A percentile compares a stretch with the other conserved stretches of the same genome.
These are phyloP conservation scores for Jatropha multifida DNA, from an alignment of 441 rosid genomes.

Conservation along the genomic window DNA sequence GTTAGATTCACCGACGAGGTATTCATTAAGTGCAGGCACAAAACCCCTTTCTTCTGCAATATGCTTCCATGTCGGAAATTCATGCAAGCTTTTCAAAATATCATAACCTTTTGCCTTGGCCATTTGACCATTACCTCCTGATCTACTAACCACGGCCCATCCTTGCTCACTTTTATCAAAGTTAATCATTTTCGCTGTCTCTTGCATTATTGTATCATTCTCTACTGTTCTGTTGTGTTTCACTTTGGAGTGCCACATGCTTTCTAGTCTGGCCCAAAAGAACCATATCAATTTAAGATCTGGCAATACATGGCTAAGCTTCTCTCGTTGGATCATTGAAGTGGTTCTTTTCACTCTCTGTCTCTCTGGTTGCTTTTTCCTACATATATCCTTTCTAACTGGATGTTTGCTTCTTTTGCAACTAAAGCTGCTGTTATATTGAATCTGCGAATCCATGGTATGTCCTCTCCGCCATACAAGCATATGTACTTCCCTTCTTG, in stretches of 20 bases:
- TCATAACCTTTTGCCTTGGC: conserved; percentile 49
- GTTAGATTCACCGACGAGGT: conserved; percentile 39
- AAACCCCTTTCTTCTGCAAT: conserved; percentile 40
- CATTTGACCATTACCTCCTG: conserved; percentile 29
- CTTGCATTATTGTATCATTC: conserved; percentile 53
- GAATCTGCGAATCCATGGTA: conserved; percentile 69
- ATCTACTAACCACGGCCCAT: conserved; percentile 63
- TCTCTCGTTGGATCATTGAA: conserved; percentile 33
- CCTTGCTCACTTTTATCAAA: conserved; percentile 68
- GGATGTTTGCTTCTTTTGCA: conserved; percentile 45
- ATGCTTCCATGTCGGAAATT: conserved; percentile 43
- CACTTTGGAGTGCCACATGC: conserved; percentile 78
- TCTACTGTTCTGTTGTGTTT: conserved; percentile 41
- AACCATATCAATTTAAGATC: conserved; percentile 56
- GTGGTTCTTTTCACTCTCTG: conserved; percentile 43
- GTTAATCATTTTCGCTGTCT: conserved; percentile 56
- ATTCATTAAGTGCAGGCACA: conserved; percentile 44
- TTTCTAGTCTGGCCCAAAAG: conserved; percentile 75
- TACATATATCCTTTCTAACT: conserved; percentile 62
- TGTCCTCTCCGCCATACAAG: conserved; percentile 80
- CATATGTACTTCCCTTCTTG: conserved; percentile 53
- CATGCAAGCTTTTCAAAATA: conserved; percentile 37
- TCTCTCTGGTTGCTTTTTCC: conserved; percentile 75
- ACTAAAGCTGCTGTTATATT: conserved; percentile 37
- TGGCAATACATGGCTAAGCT: conserved; percentile 43